phyloP scores from a whole-genome alignment of 805 yeast species.

The Blastobotrys americana region DNA sequence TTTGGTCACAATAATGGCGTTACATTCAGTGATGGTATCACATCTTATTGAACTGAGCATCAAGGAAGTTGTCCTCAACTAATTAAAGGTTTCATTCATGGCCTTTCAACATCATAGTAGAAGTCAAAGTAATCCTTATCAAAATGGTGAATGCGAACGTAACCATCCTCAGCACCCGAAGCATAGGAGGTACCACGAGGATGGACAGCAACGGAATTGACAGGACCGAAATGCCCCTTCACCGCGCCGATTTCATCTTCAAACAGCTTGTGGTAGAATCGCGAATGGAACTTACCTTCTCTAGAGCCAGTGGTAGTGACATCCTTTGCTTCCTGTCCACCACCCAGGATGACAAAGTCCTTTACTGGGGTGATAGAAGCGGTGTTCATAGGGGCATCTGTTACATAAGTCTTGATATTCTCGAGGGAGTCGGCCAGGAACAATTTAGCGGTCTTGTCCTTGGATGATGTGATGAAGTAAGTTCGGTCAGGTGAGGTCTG shows the following conservation, averaged over 20 bases:
- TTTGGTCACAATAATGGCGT: too few relatives aligned
- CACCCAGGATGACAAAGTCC: slow-evolving; percentile 89
- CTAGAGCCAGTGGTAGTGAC: slow-evolving; percentile 93
- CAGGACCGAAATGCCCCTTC: slow-evolving; percentile 98
- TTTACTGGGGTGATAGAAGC: slow-evolving; percentile 92
- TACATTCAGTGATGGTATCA: too few relatives aligned
- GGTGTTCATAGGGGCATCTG: slow-evolving; percentile 92
- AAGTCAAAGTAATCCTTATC: slow-evolving; percentile 91
- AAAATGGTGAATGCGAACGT: slow-evolving; percentile 85
- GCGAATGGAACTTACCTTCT: slow-evolving; percentile 95
- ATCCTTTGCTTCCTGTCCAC: slow-evolving; percentile 98
- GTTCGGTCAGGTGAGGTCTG: slow-evolving; percentile 84
- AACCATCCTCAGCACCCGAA: slow-evolving; percentile 99
- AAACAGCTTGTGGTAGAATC: slow-evolving; percentile 91
- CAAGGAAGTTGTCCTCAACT: too few relatives aligned
- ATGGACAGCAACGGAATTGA: slow-evolving; percentile 86
- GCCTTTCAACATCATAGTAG: slow-evolving; percentile 72
- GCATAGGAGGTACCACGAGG: slow-evolving; percentile 91
- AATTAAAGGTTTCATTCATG: slow-evolving; percentile 3
- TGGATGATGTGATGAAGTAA: slow-evolving; percentile 86
- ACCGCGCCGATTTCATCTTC: slow-evolving; percentile 95
- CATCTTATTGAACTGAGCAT: too few relatives aligned
- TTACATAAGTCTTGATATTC: slow-evolving; percentile 56
- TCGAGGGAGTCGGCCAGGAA: slow-evolving; percentile 71
- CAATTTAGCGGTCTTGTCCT: slow-evolving; percentile 78